Conservation (phyloP, 305 asterid species). For the Solanum hybrid region DNA sequence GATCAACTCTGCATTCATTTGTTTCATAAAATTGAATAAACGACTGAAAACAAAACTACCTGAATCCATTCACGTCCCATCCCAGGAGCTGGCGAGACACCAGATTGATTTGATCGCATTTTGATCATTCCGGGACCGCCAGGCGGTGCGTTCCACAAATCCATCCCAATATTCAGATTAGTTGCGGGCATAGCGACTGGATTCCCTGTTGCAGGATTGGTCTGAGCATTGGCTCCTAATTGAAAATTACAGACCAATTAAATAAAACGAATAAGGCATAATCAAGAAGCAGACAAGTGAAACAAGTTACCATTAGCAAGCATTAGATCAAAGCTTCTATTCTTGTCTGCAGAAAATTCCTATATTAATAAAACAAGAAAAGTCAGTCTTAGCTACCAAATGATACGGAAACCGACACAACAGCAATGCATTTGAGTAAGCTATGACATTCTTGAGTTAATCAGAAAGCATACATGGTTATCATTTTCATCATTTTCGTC, state of each 20-base stretch:
- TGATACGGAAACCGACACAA: not conserved
- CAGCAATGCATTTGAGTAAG: not conserved
- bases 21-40: not conserved
- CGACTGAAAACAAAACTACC: slow-evolving; percentile 22
- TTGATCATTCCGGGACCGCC: slow-evolving; percentile 66
- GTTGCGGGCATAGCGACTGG: slow-evolving; percentile 50
- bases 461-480: slow-evolving; percentile 38
- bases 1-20: not conserved
- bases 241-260: not conserved
- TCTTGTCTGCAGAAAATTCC: slow-evolving; percentile 65
- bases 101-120: slow-evolving; percentile 44
- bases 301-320: slow-evolving; percentile 74
- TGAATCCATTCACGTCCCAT: slow-evolving; percentile 56
- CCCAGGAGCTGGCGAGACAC: slow-evolving; percentile 19
- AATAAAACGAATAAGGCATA: not conserved
- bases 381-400: not conserved
- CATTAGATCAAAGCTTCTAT: slow-evolving; percentile 91
- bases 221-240: slow-evolving; percentile 1
- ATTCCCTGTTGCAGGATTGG: slow-evolving; percentile 56
- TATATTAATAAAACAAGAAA: slow-evolving; percentile 13
- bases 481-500: slow-evolving; percentile 77
- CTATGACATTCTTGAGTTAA: not conserved
- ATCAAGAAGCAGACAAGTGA: not conserved
- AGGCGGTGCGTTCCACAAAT: slow-evolving; percentile 69
- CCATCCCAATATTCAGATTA: slow-evolving; percentile 90